phyloP scores from a whole-genome alignment of 2,329 filamentous ascomycete species.

The Penicillium hesseltinei region DNA sequence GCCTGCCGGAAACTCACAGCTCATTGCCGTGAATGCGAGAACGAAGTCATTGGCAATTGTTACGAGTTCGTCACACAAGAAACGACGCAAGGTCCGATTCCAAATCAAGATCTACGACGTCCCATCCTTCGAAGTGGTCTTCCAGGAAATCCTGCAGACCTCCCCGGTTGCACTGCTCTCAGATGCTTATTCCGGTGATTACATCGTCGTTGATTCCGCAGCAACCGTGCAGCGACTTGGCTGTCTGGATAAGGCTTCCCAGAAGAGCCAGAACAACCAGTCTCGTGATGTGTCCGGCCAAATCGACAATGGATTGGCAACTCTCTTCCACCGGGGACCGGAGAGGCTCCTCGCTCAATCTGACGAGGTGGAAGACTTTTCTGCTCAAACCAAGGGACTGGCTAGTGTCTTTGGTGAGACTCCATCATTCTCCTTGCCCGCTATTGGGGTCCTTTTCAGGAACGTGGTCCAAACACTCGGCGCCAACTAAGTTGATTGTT shows the following conservation, averaged over 20 bases:
- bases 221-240: conserved; percentile 63
- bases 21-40: conserved; percentile 66
- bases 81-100: conserved; percentile 46
- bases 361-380: conserved; percentile 18
- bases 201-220: conserved; percentile 70
- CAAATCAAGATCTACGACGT: conserved; percentile 66
- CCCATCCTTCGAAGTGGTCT: conserved; percentile 58
- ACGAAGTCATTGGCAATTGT: conserved; percentile 67
- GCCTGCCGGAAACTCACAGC: conserved; percentile 18
- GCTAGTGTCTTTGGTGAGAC: conserved; percentile 39
- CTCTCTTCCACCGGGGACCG: conserved; percentile 32
- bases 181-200: conserved; percentile 64
- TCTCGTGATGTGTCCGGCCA: conserved; percentile 24
- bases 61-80: conserved; percentile 46
- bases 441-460: conserved; percentile 38
- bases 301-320: conserved; percentile 33
- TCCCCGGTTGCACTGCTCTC: conserved; percentile 67
- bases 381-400: conserved; percentile 28
- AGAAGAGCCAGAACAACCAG: conserved; percentile 21
- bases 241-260: conserved; percentile 25
- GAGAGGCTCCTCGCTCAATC: conserved; percentile 9
- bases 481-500: conserved; percentile 14
- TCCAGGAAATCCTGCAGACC: conserved; percentile 54
- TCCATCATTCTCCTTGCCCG: conserved; percentile 40
- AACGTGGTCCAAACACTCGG: conserved; percentile 38